Evolutionary conservation across 2,329 filamentous ascomycete genomes (phyloP), one percentile per base, ranked within the genome.

Genomic region (Diaporthe ilicicola): DNA sequence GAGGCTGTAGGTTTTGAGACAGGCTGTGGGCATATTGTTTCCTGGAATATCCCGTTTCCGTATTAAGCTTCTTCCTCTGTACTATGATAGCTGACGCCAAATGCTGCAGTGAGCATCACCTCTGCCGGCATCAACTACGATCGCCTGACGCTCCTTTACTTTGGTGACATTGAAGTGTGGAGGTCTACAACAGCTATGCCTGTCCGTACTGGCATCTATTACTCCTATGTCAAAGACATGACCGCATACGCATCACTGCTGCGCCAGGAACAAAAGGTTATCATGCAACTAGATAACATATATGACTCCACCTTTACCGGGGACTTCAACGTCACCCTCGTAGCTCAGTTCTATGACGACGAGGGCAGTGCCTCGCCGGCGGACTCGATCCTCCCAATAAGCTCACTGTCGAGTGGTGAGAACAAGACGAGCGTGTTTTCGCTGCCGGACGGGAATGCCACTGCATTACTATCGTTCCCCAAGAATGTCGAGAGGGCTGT

Each of bases 181-280:
- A 86, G 93, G 27, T 95, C 93, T 1, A 94, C 92, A 6, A 96
- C 93, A 1, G 92, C 93, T 4, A 92, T 96, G 81, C 93, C 89
- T 0, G 74, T 76, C 10, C 76, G 82, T 3, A 85, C 85, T 29
- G 93, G 93, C 7, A 94, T 96, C 72, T 82, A 86, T 54, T 95
- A 92, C 92, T 90, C 88, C 0, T 94, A 93, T 77, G 83, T 90
- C 69, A 96, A 95, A 80, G 93, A 96, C 77, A 90, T 94, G 89
- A 93, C 91, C 2, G 85, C 87, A 64, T 95, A 91, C 77, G 81
- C 91, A n/a, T 84, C 88, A 4, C 82, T 96, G 12, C 94, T 93
- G 88, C 89, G 87, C 73, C 75, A 85, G 64, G 85, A 88, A 1
- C 93, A 95, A 77, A 94, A 88, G 74, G 77, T 96, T 68, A 94